Evolutionary conservation across 2,329 filamentous ascomycete genomes (phyloP), one percentile per base, ranked within the genome.

Genomic region (Rutstroemia sydowiana): DNA sequence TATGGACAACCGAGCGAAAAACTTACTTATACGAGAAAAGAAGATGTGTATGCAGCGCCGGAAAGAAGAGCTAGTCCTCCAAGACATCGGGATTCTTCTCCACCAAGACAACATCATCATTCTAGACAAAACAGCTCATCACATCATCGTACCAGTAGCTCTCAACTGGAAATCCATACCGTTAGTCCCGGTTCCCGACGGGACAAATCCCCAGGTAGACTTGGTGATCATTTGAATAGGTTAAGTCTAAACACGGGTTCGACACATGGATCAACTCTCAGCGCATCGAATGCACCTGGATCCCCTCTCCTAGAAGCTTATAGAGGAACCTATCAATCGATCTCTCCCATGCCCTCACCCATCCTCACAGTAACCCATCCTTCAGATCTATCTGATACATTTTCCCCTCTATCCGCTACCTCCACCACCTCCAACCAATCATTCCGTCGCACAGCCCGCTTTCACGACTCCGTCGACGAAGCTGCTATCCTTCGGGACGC

Each of bases 271-370:
- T 51, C 41, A 14, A 44, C 60, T 16, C 74, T 78, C 34, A 63
- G 59, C 11, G 66, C 82, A 1, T 71, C 77, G 2, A 71, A 73
- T 20, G 77, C 88, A 1, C 88, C 90, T 0, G 81, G 81, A 1
- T 95, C 89, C 56, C 93, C 92, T 0, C 75, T 97, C 45, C 79
- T 95, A 2, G 92, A 97, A 70, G 85, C 93, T 1, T 97, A 97
- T 69, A 86, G 85, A 56, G 92, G 92, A 36, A 95, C 91, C 0
- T 97, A 95, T 63, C 92, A 97, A 69, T 88, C 88, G 53, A 87
- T 95, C 61, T 95, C 91, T 0, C 91, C 92, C 0, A 95, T 96
- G 88, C 91, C 91, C 0, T 90, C 90, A 0, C 88, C 91, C 0
- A 21, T 84, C 62, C 64, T 82, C 3, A 68, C 81, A 2, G 70